Percentiles rank a stretch among this genome's conserved stretches.
phyloP scores from a whole-genome alignment of 257 asterid genomes.

The Nicotiana otophora region DNA sequence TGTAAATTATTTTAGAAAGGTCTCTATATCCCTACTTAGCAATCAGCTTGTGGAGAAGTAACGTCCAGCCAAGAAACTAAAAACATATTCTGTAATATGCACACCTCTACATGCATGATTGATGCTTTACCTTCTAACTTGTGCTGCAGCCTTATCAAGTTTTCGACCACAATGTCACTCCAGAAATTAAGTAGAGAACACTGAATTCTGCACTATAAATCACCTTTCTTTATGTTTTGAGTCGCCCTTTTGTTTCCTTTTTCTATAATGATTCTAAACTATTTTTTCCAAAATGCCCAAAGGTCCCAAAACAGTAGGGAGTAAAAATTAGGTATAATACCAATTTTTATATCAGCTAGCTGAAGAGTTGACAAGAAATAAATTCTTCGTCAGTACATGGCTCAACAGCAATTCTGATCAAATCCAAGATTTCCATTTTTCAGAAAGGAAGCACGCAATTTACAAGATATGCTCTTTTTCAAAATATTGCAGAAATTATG shows the following conservation, averaged over 20 bases:
- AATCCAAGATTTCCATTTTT: not conserved
- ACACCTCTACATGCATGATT: not conserved
- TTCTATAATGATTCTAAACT: not conserved
- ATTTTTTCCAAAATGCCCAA: not conserved
- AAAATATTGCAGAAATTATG: not conserved
- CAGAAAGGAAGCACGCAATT: not conserved
- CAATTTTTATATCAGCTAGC: not conserved
- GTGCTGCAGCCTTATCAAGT: not conserved
- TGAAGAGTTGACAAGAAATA: not conserved
- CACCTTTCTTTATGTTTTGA: not conserved
- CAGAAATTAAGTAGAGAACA: slow-evolving; percentile 1
- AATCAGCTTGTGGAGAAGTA: not conserved
- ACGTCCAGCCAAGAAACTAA: slow-evolving; percentile 5
- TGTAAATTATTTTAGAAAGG: slow-evolving; percentile 15
- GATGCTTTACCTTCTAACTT: not conserved
- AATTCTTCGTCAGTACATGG: not conserved
- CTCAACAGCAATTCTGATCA: not conserved
- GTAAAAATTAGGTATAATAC: not conserved
- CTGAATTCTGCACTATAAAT: not conserved
- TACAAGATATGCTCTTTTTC: not conserved
- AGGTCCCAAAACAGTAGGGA: not conserved
- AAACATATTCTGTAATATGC: not conserved
- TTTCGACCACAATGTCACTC: not conserved
- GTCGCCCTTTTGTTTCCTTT: not conserved
- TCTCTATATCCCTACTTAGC: not conserved